Evolutionary conservation across 106 monocot species (phyloP).

Genomic region (Hemerocallis citrina): DNA sequence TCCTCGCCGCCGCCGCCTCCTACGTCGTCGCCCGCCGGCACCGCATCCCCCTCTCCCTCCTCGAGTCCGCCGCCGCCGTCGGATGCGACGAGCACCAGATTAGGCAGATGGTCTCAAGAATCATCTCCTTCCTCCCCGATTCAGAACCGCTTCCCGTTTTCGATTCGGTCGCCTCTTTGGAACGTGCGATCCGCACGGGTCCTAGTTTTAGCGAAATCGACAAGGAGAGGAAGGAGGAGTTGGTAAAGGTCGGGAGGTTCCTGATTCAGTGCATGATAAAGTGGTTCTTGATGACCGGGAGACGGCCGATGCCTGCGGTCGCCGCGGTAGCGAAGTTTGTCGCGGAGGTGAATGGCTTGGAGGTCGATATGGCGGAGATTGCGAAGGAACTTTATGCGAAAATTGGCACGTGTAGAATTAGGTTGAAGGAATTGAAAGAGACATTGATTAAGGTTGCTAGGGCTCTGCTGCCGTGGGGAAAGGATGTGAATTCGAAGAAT

Average conservation of each 20-base stretch:
- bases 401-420: slow-evolving; percentile 25
- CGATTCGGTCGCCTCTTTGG: slow-evolving; percentile 30
- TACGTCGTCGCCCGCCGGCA: slow-evolving; percentile 35
- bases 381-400: slow-evolving; percentile 36
- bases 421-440: slow-evolving; percentile 45
- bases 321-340: slow-evolving; percentile 47
- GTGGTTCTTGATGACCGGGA: slow-evolving; percentile 75
- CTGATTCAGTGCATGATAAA: slow-evolving; percentile 40
- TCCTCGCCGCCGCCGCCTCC: slow-evolving; percentile 60
- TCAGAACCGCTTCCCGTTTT: slow-evolving; percentile 27
- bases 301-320: slow-evolving; percentile 56
- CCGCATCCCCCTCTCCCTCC: slow-evolving; percentile 41
- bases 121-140: slow-evolving; percentile 30
- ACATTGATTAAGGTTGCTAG: slow-evolving; percentile 43
- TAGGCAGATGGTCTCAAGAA: slow-evolving; percentile 38
- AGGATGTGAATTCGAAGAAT: slow-evolving; percentile 51
- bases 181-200: slow-evolving; percentile 12
- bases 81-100: slow-evolving; percentile 22
- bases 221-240: slow-evolving; percentile 19
- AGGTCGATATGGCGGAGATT: slow-evolving; percentile 33
- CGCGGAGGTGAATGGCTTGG: slow-evolving; percentile 35
- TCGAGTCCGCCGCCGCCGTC: slow-evolving; percentile 42
- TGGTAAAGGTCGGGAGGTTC: slow-evolving; percentile 13
- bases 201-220: slow-evolving; percentile 13
- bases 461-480: slow-evolving; percentile 64